A percentile compares a stretch with the other conserved stretches of the same genome.
These are phyloP conservation scores for Schwanniomyces yamadae DNA, from an alignment of 805 yeast species.

Conservation along the genomic window DNA sequence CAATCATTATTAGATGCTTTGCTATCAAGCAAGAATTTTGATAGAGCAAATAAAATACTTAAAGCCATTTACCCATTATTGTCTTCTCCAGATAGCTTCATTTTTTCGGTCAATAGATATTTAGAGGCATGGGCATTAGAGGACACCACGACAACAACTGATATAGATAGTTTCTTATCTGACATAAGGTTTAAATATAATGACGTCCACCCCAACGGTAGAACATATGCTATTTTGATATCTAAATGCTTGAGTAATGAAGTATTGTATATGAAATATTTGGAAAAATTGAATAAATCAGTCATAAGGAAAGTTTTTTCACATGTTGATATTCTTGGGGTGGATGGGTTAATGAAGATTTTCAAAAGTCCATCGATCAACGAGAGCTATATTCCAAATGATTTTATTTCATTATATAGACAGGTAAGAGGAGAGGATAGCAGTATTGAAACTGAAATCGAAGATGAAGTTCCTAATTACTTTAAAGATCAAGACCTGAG, in stretches of 20 bases:
- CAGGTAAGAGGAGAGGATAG: slow-evolving; percentile 20
- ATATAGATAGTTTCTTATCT: slow-evolving; percentile 44
- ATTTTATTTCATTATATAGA: slow-evolving; percentile 28
- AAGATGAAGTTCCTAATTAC: slow-evolving; percentile 28
- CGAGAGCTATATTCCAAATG: slow-evolving; percentile 33
- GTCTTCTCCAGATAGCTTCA: slow-evolving; percentile 45
- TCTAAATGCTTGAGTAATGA: slow-evolving; percentile 32
- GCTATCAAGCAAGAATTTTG: slow-evolving; percentile 59
- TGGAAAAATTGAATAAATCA: slow-evolving; percentile 11
- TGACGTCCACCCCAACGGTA: slow-evolving; percentile 43
- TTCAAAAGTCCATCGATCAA: slow-evolving; percentile 24
- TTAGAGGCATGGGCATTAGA: slow-evolving; percentile 42
- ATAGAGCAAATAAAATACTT: slow-evolving; percentile 68
- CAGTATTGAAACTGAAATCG: slow-evolving; percentile 8
- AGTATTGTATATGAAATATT: slow-evolving; percentile 11
- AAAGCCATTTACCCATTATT: slow-evolving; percentile 55
- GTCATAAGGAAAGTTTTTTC: slow-evolving; percentile 31
- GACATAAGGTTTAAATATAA: slow-evolving; percentile 23
- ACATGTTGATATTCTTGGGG: slow-evolving; percentile 54
- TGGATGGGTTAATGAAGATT: slow-evolving; percentile 41
- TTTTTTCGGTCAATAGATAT: slow-evolving; percentile 69
- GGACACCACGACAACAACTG: slow-evolving; percentile 38
- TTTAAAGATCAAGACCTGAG: slow-evolving; percentile 26
- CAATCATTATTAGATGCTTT: slow-evolving; percentile 83
- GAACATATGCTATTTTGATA: slow-evolving; percentile 60